Base-by-base conservation (phyloP, 768 basidiomycete species). In the Russula emetica region DNA sequence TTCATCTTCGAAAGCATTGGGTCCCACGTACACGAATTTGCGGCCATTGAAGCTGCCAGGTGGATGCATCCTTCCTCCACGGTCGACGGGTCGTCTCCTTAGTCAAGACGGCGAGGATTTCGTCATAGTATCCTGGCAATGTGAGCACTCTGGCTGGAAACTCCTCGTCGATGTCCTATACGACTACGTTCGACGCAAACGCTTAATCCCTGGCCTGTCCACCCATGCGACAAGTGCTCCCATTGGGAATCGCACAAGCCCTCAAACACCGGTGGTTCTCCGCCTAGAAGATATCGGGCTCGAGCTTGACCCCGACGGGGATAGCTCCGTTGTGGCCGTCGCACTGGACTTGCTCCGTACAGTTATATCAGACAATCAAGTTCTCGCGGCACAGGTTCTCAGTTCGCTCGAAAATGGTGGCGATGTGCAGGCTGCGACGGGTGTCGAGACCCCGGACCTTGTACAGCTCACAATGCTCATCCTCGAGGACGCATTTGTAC, bases 141-240 rank as follows among this genome's bases (percentile, higher is more conserved):
- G 89, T 67, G 78, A 85, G 51, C 86, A 93, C 70, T 91, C 88
- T 8, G 92, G 90, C 2, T 97, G 94, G 94, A 88, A 83, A 67
- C 72, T 96, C 16, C 74, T 96, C 7, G 73, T 93, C n/a, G 93
- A 94, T 68, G 76, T 95, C 10, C 77, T 96, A 58, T 83, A 84
- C 5, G 87, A 89, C 70, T 92, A 88, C 70, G 84, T 88, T 60
- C 85, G 83, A 62, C 81, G 82, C 34, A 76, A 80, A 62, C 79
- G 83, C 11, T 72, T 79, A 70, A 76, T 81, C 53, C 63, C 77
- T n/a, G 69, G 73, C 14, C 26, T 52, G 10, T 38, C 62, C 50
- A 28, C 47, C 7, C 51, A 62, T 13, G 52, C 32, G 20, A 11
- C 60, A 20, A 52, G 28, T 14, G 22, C 45, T 9, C 49, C 62